These are phyloP conservation scores for Populus euphratica DNA, from an alignment of 345 rosid genomes.

Conservation along the genomic window DNA sequence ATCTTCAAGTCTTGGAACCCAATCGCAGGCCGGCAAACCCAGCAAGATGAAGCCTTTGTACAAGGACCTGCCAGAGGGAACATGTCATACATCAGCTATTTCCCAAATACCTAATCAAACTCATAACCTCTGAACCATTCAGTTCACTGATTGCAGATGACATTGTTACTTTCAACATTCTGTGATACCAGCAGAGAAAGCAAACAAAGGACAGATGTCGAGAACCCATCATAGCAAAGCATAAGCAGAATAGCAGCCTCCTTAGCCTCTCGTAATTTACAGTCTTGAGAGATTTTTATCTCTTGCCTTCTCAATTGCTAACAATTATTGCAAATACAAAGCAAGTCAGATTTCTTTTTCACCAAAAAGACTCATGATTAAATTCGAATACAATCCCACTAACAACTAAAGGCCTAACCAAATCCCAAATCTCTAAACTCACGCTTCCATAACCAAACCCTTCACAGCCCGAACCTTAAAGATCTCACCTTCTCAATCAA, in stretches of 20 bases:
- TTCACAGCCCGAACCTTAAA: slow-evolving; percentile 52
- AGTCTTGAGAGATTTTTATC: slow-evolving; percentile 29
- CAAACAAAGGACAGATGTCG: slow-evolving; percentile 62
- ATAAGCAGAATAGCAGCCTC: slow-evolving; percentile 75
- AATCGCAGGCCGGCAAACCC: slow-evolving; percentile 59
- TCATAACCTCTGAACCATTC: slow-evolving; percentile 58
- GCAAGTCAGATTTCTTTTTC: slow-evolving; percentile 64
- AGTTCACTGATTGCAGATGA: slow-evolving; percentile 56
- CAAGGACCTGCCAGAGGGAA: slow-evolving; percentile 79
- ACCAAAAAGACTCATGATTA: slow-evolving; percentile 44
- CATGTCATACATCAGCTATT: slow-evolving; percentile 75
- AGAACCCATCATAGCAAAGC: slow-evolving; percentile 74
- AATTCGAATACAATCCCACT: slow-evolving; percentile 41
- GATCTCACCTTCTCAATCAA: slow-evolving; percentile 49
- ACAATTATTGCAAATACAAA: slow-evolving; percentile 58
- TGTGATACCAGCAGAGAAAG: slow-evolving; percentile 62
- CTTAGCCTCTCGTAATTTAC: slow-evolving; percentile 41
- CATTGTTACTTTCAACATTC: slow-evolving; percentile 38
- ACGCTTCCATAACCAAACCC: slow-evolving; percentile 66
- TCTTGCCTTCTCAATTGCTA: slow-evolving; percentile 47
- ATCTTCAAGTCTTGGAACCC: slow-evolving; percentile 75
- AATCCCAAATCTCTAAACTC: slow-evolving; percentile 62
- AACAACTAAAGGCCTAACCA: slow-evolving; percentile 52
- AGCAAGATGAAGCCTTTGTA: slow-evolving; percentile 48
- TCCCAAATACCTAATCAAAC: slow-evolving; percentile 57